A percentile compares a stretch with the other conserved stretches of the same genome.
Evolutionary conservation across 495 filamentous ascomycete genomes (phyloP).

Genomic region (Penicillium cinerascens): DNA sequence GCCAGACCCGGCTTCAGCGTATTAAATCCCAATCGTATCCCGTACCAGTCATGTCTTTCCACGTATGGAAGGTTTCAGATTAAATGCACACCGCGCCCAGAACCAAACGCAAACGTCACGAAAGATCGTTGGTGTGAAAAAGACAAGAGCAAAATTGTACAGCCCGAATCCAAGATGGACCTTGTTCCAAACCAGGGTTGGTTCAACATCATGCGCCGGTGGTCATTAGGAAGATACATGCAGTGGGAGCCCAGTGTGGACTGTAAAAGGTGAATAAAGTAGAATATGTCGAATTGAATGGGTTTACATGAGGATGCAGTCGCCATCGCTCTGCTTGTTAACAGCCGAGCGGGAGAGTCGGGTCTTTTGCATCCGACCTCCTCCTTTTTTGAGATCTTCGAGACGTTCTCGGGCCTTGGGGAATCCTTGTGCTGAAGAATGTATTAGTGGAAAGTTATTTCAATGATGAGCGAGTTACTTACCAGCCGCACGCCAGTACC

Average conservation of each 20-base stretch:
- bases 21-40: constrained; percentile 3
- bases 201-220: constrained; percentile 11
- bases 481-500: constrained; percentile 98
- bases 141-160: constrained; percentile 10
- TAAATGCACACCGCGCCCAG: background rate
- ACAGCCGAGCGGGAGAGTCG: constrained; percentile 78
- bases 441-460: background rate
- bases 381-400: constrained; percentile 83
- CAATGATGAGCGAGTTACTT: constrained; percentile 40
- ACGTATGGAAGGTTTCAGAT: background rate
- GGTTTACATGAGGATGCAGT: constrained; percentile 76
- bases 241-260: background rate
- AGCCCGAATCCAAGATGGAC: constrained; percentile 10
- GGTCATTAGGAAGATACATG: constrained; percentile 18
- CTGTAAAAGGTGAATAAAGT: constrained; percentile 6
- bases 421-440: constrained; percentile 75
- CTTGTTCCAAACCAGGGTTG: background rate
- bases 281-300: constrained; percentile 1
- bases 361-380: constrained; percentile 68
- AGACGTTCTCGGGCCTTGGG: constrained; percentile 87
- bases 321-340: constrained; percentile 75
- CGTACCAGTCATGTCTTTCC: constrained; percentile 6
- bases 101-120: background rate
- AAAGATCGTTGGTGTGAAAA: background rate
- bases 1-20: constrained; percentile 8